phyloP scores from a whole-genome alignment of 2,329 filamentous ascomycete genomes.

The Phaeoacremonium minimum region DNA sequence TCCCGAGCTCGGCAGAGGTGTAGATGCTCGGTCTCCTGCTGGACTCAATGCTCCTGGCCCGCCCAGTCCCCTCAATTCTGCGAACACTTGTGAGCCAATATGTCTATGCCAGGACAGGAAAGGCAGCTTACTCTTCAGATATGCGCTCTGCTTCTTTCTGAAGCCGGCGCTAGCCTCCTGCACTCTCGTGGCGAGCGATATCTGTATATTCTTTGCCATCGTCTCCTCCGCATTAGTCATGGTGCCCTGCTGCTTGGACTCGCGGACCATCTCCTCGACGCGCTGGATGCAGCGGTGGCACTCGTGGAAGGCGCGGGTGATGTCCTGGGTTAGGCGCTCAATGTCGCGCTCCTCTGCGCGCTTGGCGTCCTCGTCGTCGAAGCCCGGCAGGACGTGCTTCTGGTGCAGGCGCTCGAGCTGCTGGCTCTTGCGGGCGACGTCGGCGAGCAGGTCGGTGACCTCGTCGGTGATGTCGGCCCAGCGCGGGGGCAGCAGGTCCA shows the following conservation, averaged over 20 bases:
- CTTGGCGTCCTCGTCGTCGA: conserved; percentile 91
- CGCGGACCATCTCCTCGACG: conserved; percentile 81
- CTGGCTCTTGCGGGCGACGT: conserved; percentile 78
- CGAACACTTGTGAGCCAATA: no score
- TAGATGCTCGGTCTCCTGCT: conserved; percentile 43
- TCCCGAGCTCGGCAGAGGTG: conserved; percentile 38
- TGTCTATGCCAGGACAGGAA: neutral
- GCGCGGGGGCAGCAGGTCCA: conserved; percentile 90
- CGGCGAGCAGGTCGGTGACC: conserved; percentile 75
- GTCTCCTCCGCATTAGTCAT: conserved; percentile 82
- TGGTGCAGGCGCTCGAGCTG: conserved; percentile 89
- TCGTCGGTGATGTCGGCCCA: conserved; percentile 97
- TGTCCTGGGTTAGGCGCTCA: conserved; percentile 82
- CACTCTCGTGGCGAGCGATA: conserved; percentile 80
- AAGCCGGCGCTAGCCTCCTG: conserved; percentile 91
- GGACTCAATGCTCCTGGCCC: conserved; percentile 47
- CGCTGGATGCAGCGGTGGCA: conserved; percentile 87
- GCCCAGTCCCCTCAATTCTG: conserved; percentile 72
- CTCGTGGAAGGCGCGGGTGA: conserved; percentile 83
- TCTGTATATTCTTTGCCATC: conserved; percentile 95
- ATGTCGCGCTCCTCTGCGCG: conserved; percentile 84
- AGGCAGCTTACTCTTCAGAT: conserved; percentile 74
- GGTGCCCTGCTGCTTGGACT: conserved; percentile 67
- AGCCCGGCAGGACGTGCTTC: conserved; percentile 93
- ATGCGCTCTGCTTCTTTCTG: conserved; percentile 94